Base-by-base conservation (phyloP, 768 basidiomycete species). In the Russula sp. region DNA sequence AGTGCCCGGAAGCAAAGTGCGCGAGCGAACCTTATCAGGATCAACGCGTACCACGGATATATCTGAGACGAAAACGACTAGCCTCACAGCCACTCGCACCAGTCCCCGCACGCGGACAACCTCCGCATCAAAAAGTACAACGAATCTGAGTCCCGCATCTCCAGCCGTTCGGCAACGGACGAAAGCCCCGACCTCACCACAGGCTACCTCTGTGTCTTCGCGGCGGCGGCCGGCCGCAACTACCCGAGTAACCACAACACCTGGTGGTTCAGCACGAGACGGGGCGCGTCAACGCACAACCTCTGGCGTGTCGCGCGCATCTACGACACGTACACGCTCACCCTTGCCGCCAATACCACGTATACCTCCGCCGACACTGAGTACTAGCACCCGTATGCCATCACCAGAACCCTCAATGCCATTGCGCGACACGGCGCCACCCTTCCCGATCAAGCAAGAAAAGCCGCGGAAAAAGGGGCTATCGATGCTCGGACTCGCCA, bases 401-500 rank as follows among this genome's bases (percentile, higher is more conserved):
- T 70, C 61, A 37, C 69, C 64, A 39, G 63, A 62, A 44, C 55
- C 42, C 61, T 68, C 22, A 58, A 64, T 45, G 63, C 32, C 57
- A 2, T 60, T 61, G 14, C 51, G 66, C 6, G 72, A 72, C 22
- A 44, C 70, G 22, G 65, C 69, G 18, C 73, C 72, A 48, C 73
- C 77, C 34, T 70, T 76, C 51, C 76, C 74, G 22, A 55, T 64
- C 60, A 60, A 68, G 60, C 66, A 69, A 52, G 55, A 57, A 22
- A 68, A 58, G 20, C 57, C 61, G 13, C 45, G 44, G 44, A 59
- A 52, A 45, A 65, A 58, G 50, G 62, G 65, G 18, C 22, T 57
- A 61, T 65, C 57, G 22, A 37, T 80, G 16, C 70, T 82, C 18
- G 79, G 80, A 16, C 72, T 82, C n/a, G 79, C 77, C 4, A 80